Conservation (phyloP, 768 basidiomycete species). For the Lentinula detonsa region DNA sequence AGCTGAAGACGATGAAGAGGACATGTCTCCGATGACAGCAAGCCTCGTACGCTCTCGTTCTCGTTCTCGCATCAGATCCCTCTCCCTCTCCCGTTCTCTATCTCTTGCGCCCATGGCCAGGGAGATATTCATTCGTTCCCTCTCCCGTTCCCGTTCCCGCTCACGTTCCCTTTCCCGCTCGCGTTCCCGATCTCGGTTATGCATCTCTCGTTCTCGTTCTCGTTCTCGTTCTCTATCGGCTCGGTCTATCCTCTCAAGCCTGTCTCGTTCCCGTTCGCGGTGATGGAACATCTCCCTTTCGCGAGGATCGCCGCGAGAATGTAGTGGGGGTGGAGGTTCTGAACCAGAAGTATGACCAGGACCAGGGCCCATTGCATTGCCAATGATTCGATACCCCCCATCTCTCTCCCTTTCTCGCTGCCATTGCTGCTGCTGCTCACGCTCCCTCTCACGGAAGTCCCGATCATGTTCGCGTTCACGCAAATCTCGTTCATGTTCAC, state of each 20-base stretch:
- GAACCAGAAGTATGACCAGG: background rate
- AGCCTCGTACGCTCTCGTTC: constrained; percentile 10
- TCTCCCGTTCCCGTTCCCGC: constrained; percentile 10
- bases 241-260: constrained; percentile 29
- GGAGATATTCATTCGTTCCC: constrained; percentile 13
- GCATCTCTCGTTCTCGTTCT: constrained; percentile 9
- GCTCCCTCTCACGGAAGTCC: constrained; percentile 8
- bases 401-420: constrained; percentile 13
- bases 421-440: constrained; percentile 15
- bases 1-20: background rate
- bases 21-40: constrained; percentile 1
- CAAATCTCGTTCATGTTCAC: constrained; percentile 12
- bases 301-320: background rate
- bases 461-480: constrained; percentile 13
- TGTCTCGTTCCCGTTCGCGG: constrained; percentile 11
- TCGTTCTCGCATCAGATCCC: constrained; percentile 14
- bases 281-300: background rate
- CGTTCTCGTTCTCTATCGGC: constrained; percentile 16
- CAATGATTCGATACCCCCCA: constrained; percentile 14
- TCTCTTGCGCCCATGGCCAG: constrained; percentile 7
- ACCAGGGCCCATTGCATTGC: constrained; percentile 9
- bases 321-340: background rate
- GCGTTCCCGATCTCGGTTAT: constrained; percentile 9
- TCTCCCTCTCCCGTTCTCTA: constrained; percentile 12
- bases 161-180: constrained; percentile 14